phyloP scores from a whole-genome alignment of 1,284 basidiomycete species.

The Trichosporon sp. region DNA sequence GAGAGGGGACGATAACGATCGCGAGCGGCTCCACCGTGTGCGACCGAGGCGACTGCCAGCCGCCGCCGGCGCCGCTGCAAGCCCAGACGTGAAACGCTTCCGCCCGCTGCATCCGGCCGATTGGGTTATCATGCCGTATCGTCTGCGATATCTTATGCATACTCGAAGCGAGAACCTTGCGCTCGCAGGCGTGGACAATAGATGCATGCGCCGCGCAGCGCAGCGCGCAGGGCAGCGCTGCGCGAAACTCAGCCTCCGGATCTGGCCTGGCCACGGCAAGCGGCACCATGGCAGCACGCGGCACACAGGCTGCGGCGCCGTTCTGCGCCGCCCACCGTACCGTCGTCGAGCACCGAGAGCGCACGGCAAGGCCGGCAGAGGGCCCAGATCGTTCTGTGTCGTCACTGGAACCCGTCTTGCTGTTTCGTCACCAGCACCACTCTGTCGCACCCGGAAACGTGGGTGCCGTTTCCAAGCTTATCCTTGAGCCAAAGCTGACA shows the following conservation, averaged over 20 bases:
- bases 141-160: neutral
- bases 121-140: neutral
- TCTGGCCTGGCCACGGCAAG: neutral
- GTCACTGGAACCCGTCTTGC: neutral
- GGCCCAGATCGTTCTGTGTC: neutral
- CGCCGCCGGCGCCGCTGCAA: too few species aligned
- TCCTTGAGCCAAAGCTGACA: neutral
- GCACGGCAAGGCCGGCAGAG: neutral
- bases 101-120: neutral
- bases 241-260: neutral
- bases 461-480: neutral
- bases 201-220: neutral
- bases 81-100: neutral
- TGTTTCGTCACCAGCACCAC: neutral
- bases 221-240: too few species aligned
- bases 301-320: neutral
- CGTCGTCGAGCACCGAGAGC: neutral
- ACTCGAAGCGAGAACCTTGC: neutral
- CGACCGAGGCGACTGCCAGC: too few species aligned
- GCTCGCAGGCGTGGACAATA: neutral
- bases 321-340: too few species aligned
- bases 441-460: neutral
- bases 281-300: too few species aligned
- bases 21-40: too few species aligned
- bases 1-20: neutral